These are phyloP conservation scores for Musa schizocarpa DNA, from an alignment of 176 grass and related monocot genomes.

Conservation along the genomic window DNA sequence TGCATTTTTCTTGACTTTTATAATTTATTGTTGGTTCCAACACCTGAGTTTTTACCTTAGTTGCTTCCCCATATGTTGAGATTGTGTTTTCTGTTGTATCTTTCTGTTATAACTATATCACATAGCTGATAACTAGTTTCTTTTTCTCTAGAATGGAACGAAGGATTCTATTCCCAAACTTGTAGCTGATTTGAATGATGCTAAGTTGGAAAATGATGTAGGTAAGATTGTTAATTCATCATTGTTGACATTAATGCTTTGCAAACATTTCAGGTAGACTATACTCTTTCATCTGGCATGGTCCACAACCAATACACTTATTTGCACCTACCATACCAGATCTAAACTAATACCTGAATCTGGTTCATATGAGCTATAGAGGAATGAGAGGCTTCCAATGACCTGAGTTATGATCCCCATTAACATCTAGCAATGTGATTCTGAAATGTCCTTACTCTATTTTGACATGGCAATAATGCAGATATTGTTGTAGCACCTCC, in stretches of 20 bases:
- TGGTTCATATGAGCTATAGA: background rate
- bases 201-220: conserved; percentile 88
- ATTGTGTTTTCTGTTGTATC: background rate
- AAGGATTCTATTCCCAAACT: conserved; percentile 91
- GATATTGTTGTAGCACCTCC: conserved; percentile 97
- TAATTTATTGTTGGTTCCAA: background rate
- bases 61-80: background rate
- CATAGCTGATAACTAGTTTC: conserved; percentile 12
- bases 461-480: conserved; percentile 26
- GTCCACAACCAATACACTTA: background rate
- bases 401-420: background rate
- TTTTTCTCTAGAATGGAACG: conserved; percentile 64
- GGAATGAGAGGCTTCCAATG: background rate
- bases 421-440: too few species aligned
- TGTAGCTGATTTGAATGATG: conserved; percentile 79
- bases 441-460: background rate
- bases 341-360: background rate
- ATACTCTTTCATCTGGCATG: background rate
- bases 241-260: background rate
- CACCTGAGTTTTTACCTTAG: background rate
- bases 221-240: conserved; percentile 48
- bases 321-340: background rate
- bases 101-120: conserved; percentile 1
- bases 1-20: background rate
- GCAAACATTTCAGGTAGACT: background rate